Evolutionary conservation across 202 grass and related monocot genomes (phyloP).

Genomic region (Musa balbisiana): DNA sequence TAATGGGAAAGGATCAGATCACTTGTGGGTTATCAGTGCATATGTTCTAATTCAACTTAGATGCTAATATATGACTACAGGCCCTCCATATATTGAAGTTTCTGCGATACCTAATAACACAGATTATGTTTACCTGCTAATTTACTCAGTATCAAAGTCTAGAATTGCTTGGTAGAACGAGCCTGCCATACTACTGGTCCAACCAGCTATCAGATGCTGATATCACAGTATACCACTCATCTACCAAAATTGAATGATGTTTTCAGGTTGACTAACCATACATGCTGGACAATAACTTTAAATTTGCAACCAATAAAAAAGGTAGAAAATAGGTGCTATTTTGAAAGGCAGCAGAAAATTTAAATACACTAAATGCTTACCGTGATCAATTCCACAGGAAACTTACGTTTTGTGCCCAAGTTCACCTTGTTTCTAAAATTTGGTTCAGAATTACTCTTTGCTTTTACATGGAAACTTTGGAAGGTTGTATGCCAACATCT

Average conservation of each 20-base stretch:
- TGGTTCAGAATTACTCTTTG: slow-evolving; percentile 58
- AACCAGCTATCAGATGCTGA: background rate
- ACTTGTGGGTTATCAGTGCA: too few relatives aligned
- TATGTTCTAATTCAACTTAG: too few relatives aligned
- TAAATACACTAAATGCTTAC: slow-evolving; percentile 24
- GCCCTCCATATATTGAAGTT: too few relatives aligned
- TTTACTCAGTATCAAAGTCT: too few relatives aligned
- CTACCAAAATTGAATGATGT: background rate
- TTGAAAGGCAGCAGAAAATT: background rate
- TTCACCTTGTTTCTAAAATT: slow-evolving; percentile 32
- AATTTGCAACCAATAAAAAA: background rate
- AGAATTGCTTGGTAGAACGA: too few relatives aligned
- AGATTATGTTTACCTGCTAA: too few relatives aligned
- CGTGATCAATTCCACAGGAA: slow-evolving; percentile 72
- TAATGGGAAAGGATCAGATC: too few relatives aligned
- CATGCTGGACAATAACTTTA: background rate
- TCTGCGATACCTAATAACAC: too few relatives aligned
- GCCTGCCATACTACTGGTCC: background rate
- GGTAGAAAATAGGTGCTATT: background rate
- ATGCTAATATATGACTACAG: too few relatives aligned
- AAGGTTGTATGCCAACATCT: slow-evolving; percentile 99
- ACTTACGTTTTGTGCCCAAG: slow-evolving; percentile 30
- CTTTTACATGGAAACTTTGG: slow-evolving; percentile 65
- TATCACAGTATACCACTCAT: background rate
- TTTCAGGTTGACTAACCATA: too few relatives aligned